Conservation (phyloP, 169 alveolate genomes). For the Neospora caninum region DNA sequence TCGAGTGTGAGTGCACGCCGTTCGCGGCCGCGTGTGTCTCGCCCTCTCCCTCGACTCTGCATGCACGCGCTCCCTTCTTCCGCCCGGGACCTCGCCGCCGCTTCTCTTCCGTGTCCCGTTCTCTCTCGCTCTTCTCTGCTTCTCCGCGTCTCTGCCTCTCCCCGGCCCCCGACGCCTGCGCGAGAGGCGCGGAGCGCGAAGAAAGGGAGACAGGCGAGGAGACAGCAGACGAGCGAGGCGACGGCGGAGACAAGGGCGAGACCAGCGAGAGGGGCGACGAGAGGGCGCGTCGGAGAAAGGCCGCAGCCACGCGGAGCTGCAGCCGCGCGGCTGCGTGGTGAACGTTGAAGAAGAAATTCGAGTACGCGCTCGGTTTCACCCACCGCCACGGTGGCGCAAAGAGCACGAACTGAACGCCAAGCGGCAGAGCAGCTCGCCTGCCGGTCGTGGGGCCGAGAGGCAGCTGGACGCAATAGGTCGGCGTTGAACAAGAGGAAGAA, state of each 20-base stretch:
- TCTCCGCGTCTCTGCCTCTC: too few species aligned
- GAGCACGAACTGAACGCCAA: constrained; percentile 4
- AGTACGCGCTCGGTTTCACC: neutral
- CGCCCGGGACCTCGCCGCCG: too few species aligned
- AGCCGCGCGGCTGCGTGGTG: neutral
- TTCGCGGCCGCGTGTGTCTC: too few species aligned
- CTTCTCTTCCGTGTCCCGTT: too few species aligned
- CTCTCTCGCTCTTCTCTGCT: too few species aligned
- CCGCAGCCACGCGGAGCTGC: neutral
- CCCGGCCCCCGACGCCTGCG: too few species aligned
- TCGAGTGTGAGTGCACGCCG: too few species aligned
- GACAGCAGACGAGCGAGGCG: neutral
- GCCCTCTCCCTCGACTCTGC: too few species aligned
- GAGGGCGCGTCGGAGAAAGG: neutral
- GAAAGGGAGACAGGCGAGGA: neutral
- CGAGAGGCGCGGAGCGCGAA: neutral
- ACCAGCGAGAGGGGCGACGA: neutral
- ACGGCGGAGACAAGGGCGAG: neutral
- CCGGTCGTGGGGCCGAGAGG: constrained; percentile 18
- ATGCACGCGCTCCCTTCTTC: too few species aligned
- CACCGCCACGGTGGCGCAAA: constrained; percentile 2
- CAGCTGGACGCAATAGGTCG: constrained; percentile 21
- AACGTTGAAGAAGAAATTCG: constrained; percentile 16
- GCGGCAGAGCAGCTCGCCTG: neutral
- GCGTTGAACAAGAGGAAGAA: neutral